These are phyloP conservation scores for Conticribra guillardii DNA, from an alignment of 108 stramenopile genomes.

Conservation along the genomic window DNA sequence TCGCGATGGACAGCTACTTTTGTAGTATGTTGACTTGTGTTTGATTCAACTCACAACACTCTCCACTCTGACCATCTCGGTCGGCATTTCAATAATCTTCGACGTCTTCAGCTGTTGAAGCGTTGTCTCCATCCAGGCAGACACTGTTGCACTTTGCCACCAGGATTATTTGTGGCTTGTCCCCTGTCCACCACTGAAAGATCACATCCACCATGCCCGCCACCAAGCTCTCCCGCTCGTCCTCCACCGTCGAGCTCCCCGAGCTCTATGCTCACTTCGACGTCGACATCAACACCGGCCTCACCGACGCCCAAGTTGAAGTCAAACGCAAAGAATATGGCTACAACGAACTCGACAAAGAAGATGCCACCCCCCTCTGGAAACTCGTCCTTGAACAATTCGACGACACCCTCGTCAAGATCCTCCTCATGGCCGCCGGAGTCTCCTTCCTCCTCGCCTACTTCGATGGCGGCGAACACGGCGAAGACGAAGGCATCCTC, in stretches of 20 bases:
- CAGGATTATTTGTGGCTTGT: too few species aligned
- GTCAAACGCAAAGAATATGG: conserved; percentile 25
- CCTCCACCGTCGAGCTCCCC: conserved; percentile 34
- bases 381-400: conserved; percentile 95
- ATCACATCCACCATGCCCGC: neutral
- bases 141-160: too few species aligned
- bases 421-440: conserved; percentile 92
- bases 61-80: too few species aligned
- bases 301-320: conserved; percentile 28
- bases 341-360: conserved; percentile 52
- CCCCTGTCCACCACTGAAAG: too few species aligned
- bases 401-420: conserved; percentile 96
- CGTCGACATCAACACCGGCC: conserved; percentile 34
- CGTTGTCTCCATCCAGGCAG: too few species aligned
- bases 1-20: too few species aligned
- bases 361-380: conserved; percentile 73
- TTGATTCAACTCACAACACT: too few species aligned
- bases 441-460: conserved; percentile 92
- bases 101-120: too few species aligned
- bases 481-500: conserved; percentile 56
- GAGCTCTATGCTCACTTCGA: conserved; percentile 19
- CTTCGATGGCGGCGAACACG: conserved; percentile 87
- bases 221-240: conserved; percentile 10
- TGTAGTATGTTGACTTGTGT: too few species aligned
- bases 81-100: too few species aligned